phyloP scores from a whole-genome alignment of 768 basidiomycete species.

The Heimioporus sp. region DNA sequence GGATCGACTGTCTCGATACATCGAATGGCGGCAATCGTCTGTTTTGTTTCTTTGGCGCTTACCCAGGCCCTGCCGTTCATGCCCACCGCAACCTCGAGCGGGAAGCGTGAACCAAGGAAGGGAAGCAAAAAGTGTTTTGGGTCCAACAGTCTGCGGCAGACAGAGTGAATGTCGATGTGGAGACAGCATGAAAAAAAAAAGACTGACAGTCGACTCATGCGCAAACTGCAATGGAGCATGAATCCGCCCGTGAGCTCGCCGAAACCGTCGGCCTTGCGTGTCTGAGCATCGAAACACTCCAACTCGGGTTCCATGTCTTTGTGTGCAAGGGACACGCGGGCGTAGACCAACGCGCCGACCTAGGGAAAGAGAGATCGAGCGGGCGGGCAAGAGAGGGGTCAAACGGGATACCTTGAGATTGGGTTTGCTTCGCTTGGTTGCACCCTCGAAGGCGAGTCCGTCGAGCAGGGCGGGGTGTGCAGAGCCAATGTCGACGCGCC shows the following conservation, averaged over 20 bases:
- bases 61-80: conserved; percentile 94
- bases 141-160: conserved; percentile 61
- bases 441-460: conserved; percentile 92
- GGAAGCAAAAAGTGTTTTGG: conserved; percentile 82
- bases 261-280: conserved; percentile 88
- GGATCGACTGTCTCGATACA: conserved; percentile 84
- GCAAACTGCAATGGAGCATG: conserved; percentile 74
- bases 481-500: conserved; percentile 90
- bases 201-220: conserved; percentile 79
- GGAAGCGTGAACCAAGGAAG: conserved; percentile 75
- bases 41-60: conserved; percentile 65
- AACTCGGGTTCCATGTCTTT: conserved; percentile 99
- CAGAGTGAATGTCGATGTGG: conserved; percentile 9
- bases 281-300: conserved; percentile 94
- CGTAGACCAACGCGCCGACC: conserved; percentile 91
- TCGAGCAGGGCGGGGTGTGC: conserved; percentile 86
- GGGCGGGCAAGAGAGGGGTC: background rate
- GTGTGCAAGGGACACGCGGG: conserved; percentile 88
- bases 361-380: conserved; percentile 33
- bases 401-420: conserved; percentile 72
- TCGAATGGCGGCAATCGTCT: conserved; percentile 71
- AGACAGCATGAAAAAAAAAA: no score
- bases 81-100: conserved; percentile 86
- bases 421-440: conserved; percentile 91
- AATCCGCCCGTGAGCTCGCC: conserved; percentile 93